These are phyloP conservation scores for Entoloma clypeatum DNA, from an alignment of 1,284 basidiomycete species.

Conservation along the genomic window DNA sequence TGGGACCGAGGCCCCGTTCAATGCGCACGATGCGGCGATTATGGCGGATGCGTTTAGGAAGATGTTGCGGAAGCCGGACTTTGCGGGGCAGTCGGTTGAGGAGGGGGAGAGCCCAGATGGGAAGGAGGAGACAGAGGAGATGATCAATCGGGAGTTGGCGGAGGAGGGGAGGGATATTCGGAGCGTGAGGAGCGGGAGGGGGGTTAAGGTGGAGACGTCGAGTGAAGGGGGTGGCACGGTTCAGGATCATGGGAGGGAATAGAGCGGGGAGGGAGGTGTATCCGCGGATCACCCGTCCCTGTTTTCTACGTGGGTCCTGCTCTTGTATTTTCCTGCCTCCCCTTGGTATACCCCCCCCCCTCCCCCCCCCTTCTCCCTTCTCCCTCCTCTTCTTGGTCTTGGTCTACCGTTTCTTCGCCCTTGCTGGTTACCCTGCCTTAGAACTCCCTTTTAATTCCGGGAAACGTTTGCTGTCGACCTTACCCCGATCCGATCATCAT, in stretches of 20 bases:
- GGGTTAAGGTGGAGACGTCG: constrained; percentile 69
- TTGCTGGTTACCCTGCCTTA: no score
- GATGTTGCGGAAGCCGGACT: constrained; percentile 80
- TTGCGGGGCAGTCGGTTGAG: constrained; percentile 60
- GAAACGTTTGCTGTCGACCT: no score
- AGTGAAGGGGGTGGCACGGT: constrained; percentile 54
- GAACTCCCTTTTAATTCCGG: no score
- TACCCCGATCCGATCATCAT: no score
- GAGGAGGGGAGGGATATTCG: constrained; percentile 80
- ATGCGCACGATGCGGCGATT: constrained; percentile 78
- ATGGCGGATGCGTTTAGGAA: constrained; percentile 86
- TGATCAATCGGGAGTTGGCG: constrained; percentile 67
- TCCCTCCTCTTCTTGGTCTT: no score
- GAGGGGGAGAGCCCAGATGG: constrained; percentile 59
- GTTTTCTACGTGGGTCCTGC: constrained; percentile 28
- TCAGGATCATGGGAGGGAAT: constrained; percentile 37
- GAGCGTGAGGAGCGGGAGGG: constrained; percentile 73
- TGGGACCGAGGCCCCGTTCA: constrained; percentile 69
- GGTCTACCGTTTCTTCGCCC: no score
- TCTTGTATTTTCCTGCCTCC: no score
- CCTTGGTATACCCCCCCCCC: no score
- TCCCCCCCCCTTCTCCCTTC: constrained; percentile 8
- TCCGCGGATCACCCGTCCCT: constrained; percentile 28
- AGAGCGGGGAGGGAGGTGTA: constrained; percentile 22
- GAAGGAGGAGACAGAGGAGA: constrained; percentile 40